Conservation (phyloP, 2,329 filamentous ascomycete genomes). For the Fusarium sp. region DNA sequence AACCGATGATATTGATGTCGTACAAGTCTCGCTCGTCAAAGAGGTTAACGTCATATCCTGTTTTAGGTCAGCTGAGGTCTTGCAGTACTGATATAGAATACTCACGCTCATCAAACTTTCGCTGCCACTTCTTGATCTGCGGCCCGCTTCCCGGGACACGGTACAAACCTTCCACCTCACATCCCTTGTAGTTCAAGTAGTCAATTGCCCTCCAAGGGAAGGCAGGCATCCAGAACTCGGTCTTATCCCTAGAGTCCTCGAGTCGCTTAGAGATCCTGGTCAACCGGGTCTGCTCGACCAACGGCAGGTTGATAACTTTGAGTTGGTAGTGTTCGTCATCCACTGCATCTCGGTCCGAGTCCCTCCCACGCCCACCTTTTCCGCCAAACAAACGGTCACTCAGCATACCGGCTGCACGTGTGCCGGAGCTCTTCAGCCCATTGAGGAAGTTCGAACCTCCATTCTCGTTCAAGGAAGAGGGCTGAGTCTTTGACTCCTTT, state of each 20-base stretch:
- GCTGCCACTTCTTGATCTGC: slow-evolving; percentile 93
- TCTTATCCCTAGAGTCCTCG: slow-evolving; percentile 91
- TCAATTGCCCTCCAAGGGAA: slow-evolving; percentile 96
- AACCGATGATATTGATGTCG: slow-evolving; percentile 96
- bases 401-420: slow-evolving; percentile 75
- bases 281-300: slow-evolving; percentile 89
- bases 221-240: slow-evolving; percentile 98
- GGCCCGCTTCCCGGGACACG: slow-evolving; percentile 90
- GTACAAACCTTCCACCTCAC: slow-evolving; percentile 93
- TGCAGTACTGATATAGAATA: slow-evolving; percentile 6
- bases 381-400: slow-evolving; percentile 87
- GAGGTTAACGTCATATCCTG: slow-evolving; percentile 88
- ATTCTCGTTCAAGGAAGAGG: slow-evolving; percentile 69
- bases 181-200: slow-evolving; percentile 94
- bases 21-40: slow-evolving; percentile 90
- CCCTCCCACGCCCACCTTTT: slow-evolving; percentile 78
- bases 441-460: slow-evolving; percentile 54
- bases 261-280: slow-evolving; percentile 92
- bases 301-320: slow-evolving; percentile 85
- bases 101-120: slow-evolving; percentile 86
- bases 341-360: slow-evolving; percentile 73
- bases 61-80: slow-evolving; percentile 10
- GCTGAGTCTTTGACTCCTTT: slow-evolving; percentile 62
- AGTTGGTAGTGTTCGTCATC: slow-evolving; percentile 88
- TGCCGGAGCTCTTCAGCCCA: slow-evolving; percentile 42